Evolutionary conservation across 768 basidiomycete species (phyloP), one percentile per base, ranked within the genome.

Genomic region (Ramaria rubella): DNA sequence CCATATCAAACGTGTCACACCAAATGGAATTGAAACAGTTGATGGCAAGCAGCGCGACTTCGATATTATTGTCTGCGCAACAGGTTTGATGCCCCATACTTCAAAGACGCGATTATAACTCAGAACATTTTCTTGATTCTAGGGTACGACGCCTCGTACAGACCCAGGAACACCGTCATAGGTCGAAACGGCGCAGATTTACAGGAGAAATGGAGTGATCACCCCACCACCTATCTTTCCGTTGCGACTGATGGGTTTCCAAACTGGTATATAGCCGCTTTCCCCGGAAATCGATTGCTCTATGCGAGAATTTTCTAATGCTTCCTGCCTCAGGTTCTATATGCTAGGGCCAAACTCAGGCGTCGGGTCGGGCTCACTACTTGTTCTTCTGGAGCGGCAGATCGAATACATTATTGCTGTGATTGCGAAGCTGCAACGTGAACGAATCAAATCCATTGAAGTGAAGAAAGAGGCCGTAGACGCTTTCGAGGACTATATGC

Each of bases 61-160:
- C 38, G 82, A 87, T 61, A 67, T 83, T 38, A 76, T 86, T 38
- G 69, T 85, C 14, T 84, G 81, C 63, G 83, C 85, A 1, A 86
- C 83, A 52, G 81, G 81, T 77, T 44, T 30, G 65, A 49, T 33
- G 11, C 36, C n/a, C n/a, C 11, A 38, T 43, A 43, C 17, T 30
- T 34, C 43, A 30, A 24, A 30, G 23, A 19, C n/a, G 23, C 43
- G 40, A 43, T 7, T 43, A 17, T 57, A 43, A 29, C 49, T 40
- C 30, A 49, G 15, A 43, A 60, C 36, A 49, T 6, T 27, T 38
- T n/a, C 4, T 17, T 17, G 23, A n/a, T 55, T 49, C n/a, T 50
- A 78, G 81, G 82, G 6, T 84, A 76, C 61, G 79, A 84, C 58
- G 76, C 78, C 0, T 70, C 75, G 2, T 81, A 63, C 68, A 68